These are phyloP conservation scores for Penicillium salamii DNA, from an alignment of 495 filamentous ascomycete genomes.

Conservation along the genomic window DNA sequence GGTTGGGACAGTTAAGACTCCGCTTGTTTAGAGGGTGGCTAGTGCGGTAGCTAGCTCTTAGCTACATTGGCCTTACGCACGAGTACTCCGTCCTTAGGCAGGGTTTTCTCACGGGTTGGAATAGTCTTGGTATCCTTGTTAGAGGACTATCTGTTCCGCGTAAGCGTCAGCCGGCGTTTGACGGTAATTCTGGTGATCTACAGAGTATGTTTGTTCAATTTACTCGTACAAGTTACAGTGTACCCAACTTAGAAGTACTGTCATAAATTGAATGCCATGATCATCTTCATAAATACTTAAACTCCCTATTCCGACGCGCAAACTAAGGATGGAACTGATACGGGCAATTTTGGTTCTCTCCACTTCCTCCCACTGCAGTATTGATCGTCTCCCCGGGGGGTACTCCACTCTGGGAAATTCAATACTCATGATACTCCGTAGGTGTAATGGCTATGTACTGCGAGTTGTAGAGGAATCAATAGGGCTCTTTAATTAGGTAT, in stretches of 20 bases:
- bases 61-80: conserved; percentile 13
- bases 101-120: conserved; percentile 13
- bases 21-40: background rate
- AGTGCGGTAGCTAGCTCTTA: too few species aligned
- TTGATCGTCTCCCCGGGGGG: conserved; percentile 21
- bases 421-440: background rate
- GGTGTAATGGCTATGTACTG: too few species aligned
- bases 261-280: too few species aligned
- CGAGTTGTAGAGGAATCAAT: too few species aligned
- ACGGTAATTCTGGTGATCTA: background rate
- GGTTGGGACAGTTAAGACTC: background rate
- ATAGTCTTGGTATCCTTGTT: conserved; percentile 15
- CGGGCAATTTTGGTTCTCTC: background rate
- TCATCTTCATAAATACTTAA: too few species aligned
- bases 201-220: too few species aligned
- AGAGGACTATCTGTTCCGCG: background rate
- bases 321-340: conserved; percentile 6
- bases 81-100: too few species aligned
- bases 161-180: background rate
- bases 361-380: conserved; percentile 10
- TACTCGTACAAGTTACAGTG: too few species aligned
- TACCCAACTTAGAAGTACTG: too few species aligned
- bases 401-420: conserved; percentile 14
- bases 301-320: too few species aligned
- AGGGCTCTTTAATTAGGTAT: too few species aligned